These are phyloP conservation scores for Blastobotrys robertii DNA, from an alignment of 805 yeast species.

Conservation along the genomic window DNA sequence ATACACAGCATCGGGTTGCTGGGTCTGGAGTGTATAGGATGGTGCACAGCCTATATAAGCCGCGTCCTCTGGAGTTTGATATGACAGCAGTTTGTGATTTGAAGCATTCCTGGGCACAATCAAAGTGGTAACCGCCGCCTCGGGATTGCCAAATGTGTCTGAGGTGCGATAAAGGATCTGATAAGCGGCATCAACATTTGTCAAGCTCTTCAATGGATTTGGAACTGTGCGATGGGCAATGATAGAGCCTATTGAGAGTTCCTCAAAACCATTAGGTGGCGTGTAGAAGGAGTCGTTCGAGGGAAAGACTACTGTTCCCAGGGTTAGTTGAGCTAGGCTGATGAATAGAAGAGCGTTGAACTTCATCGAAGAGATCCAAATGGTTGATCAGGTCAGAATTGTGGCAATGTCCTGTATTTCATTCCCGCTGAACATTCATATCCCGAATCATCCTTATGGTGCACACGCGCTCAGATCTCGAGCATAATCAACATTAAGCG, in stretches of 20 bases:
- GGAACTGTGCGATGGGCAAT: background rate
- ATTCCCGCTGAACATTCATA: no score
- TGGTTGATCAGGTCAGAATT: no score
- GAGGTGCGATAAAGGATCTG: constrained; percentile 22
- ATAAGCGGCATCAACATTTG: constrained; percentile 10
- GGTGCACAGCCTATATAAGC: constrained; percentile 19
- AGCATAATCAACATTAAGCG: no score
- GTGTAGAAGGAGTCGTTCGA: constrained; percentile 5
- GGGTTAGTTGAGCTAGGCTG: no score
- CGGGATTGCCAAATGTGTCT: constrained; percentile 19
- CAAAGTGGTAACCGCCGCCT: constrained; percentile 21
- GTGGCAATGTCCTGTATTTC: no score
- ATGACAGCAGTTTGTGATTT: constrained; percentile 14
- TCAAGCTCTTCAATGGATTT: constrained; percentile 2
- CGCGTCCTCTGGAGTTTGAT: constrained; percentile 20
- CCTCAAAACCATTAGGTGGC: constrained; percentile 5
- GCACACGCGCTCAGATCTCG: no score
- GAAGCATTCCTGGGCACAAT: constrained; percentile 12
- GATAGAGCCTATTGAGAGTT: background rate
- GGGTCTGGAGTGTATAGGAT: constrained; percentile 14
- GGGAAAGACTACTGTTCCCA: background rate
- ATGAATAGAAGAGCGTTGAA: no score
- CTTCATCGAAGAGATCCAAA: no score
- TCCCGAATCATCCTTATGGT: no score
- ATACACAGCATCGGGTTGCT: constrained; percentile 5